phyloP scores from a whole-genome alignment of 495 filamentous ascomycete species.

The Talaromyces ruber region DNA sequence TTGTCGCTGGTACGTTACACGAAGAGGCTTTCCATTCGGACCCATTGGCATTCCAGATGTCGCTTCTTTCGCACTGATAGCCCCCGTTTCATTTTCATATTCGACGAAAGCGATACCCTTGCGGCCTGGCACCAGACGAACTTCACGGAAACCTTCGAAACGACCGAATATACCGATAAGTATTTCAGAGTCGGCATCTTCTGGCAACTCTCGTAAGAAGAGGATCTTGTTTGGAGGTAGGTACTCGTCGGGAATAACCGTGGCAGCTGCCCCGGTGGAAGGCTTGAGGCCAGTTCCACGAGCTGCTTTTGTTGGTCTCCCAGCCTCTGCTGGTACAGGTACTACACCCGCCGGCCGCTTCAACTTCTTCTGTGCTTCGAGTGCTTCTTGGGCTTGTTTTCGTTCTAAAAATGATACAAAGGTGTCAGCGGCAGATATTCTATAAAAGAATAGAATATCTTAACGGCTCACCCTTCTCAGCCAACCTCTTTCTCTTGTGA shows the following conservation, averaged over 20 bases:
- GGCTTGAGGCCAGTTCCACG: conserved; percentile 78
- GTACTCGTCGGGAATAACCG: conserved; percentile 92
- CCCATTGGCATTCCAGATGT: conserved; percentile 84
- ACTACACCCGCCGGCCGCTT: conserved; percentile 58
- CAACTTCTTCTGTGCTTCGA: conserved; percentile 74
- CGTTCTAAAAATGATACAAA: conserved; percentile 53
- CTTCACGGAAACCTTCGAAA: conserved; percentile 93
- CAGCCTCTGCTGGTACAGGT: conserved; percentile 35
- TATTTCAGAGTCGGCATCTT: conserved; percentile 71
- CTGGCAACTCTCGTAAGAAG: conserved; percentile 90
- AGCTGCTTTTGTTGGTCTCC: conserved; percentile 62
- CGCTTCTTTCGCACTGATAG: conserved; percentile 92
- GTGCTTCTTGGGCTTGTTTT: conserved; percentile 78
- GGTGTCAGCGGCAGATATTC: not conserved
- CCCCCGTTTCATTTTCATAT: conserved; percentile 81
- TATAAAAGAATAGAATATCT: too few relatives aligned
- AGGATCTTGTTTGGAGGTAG: conserved; percentile 95
- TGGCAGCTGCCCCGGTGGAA: conserved; percentile 54
- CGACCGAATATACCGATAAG: conserved; percentile 75
- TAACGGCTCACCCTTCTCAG: conserved; percentile 86
- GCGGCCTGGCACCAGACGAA: conserved; percentile 77
- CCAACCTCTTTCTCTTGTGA: conserved; percentile 77
- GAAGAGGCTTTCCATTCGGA: conserved; percentile 56
- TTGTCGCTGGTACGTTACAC: conserved; percentile 90
- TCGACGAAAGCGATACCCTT: conserved; percentile 94